phyloP scores from a whole-genome alignment of 2,329 filamentous ascomycete genomes.

The Tricladium varicosporioides region DNA sequence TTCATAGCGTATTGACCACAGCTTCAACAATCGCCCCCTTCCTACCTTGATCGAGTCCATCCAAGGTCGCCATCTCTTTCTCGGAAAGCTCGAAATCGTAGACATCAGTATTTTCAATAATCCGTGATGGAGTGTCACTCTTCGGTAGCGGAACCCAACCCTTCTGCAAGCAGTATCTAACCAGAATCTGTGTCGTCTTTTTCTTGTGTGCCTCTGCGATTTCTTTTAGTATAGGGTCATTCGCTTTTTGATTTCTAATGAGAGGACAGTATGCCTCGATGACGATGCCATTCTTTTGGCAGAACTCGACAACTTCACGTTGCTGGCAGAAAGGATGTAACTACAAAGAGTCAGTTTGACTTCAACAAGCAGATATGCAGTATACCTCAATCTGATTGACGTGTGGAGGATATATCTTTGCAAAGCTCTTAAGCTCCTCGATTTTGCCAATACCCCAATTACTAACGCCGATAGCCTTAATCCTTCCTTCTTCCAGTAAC shows the following conservation, averaged over 20 bases:
- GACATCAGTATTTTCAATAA: slow-evolving; percentile 58
- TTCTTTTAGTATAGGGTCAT: slow-evolving; percentile 54
- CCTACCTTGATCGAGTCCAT: slow-evolving; percentile 48
- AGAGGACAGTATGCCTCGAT: slow-evolving; percentile 53
- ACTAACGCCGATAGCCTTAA: too few relatives aligned
- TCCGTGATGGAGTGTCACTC: slow-evolving; percentile 57
- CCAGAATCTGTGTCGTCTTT: slow-evolving; percentile 62
- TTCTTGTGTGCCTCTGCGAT: slow-evolving; percentile 60
- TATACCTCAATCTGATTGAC: too few relatives aligned
- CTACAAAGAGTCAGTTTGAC: too few relatives aligned
- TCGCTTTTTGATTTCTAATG: slow-evolving; percentile 59
- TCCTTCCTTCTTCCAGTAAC: too few relatives aligned
- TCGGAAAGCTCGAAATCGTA: slow-evolving; percentile 57
- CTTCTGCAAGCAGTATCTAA: slow-evolving; percentile 70
- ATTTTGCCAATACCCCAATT: too few relatives aligned
- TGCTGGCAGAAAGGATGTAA: neutral
- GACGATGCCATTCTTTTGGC: slow-evolving; percentile 47
- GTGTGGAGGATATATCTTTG: too few relatives aligned
- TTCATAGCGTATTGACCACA: slow-evolving; percentile 21
- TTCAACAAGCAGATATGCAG: too few relatives aligned
- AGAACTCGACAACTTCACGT: slow-evolving; percentile 27
- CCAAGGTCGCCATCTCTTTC: slow-evolving; percentile 55
- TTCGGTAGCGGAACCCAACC: slow-evolving; percentile 67
- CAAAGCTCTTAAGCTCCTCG: too few relatives aligned
- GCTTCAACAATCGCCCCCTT: slow-evolving; percentile 38